These are phyloP conservation scores for Botrytis pseudocinerea DNA, from an alignment of 2,329 filamentous ascomycete genomes.

Conservation along the genomic window DNA sequence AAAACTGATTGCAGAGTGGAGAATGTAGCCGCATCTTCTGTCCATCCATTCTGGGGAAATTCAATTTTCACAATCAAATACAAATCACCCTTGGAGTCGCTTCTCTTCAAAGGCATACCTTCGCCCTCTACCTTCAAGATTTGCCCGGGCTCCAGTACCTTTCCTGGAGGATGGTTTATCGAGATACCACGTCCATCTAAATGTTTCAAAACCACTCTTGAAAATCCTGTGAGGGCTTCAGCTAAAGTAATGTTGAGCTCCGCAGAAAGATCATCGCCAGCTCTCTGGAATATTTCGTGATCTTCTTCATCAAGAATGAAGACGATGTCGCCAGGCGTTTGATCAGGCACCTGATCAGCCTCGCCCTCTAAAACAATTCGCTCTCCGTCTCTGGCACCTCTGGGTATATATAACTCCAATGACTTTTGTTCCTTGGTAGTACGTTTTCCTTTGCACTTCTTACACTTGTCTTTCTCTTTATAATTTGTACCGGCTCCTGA, in stretches of 20 bases:
- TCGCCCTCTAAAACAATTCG: slow-evolving; percentile 89
- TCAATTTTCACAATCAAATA: slow-evolving; percentile 83
- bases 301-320: slow-evolving; percentile 82
- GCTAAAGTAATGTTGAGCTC: slow-evolving; percentile 77
- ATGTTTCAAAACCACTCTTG: slow-evolving; percentile 85
- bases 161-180: slow-evolving; percentile 75
- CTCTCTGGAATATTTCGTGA: slow-evolving; percentile 79
- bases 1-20: slow-evolving; percentile 73
- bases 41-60: slow-evolving; percentile 87
- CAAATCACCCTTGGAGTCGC: slow-evolving; percentile 80
- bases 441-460: slow-evolving; percentile 95
- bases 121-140: slow-evolving; percentile 83
- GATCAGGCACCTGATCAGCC: slow-evolving; percentile 87
- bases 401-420: slow-evolving; percentile 92
- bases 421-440: slow-evolving; percentile 89
- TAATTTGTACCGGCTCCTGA: slow-evolving; percentile 81
- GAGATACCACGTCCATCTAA: slow-evolving; percentile 90
- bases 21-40: slow-evolving; percentile 68
- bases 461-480: slow-evolving; percentile 97
- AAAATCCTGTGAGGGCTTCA: slow-evolving; percentile 87
- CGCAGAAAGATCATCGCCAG: slow-evolving; percentile 80
- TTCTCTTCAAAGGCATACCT: slow-evolving; percentile 91
- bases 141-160: slow-evolving; percentile 80
- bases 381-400: slow-evolving; percentile 83
- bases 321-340: slow-evolving; percentile 88